phyloP scores from a whole-genome alignment of 1,284 basidiomycete species.

The Heterobasidion irregulare region DNA sequence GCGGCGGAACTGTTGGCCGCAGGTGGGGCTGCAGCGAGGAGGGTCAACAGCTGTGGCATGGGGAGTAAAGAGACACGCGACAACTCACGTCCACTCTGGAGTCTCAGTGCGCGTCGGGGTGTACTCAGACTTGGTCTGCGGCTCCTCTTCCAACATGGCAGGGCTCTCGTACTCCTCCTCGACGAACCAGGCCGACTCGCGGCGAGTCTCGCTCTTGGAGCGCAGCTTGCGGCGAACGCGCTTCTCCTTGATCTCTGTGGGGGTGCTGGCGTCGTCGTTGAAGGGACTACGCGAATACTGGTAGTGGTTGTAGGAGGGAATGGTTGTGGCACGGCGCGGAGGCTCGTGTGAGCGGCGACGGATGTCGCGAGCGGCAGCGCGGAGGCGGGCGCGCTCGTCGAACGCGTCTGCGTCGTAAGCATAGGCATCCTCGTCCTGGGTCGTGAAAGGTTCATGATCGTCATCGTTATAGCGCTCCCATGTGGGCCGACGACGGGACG shows the following conservation, averaged over 20 bases:
- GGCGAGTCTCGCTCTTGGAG: constrained; percentile 11
- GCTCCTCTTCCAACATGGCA: constrained; percentile 11
- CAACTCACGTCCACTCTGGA: constrained; percentile 25
- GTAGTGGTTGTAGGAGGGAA: constrained; percentile 14
- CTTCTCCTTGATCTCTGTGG: constrained; percentile 5
- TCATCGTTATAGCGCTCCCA: constrained; percentile 26
- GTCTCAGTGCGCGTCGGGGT: constrained; percentile 9
- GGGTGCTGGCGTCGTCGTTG: constrained; percentile 19
- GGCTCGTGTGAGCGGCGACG: constrained; percentile 9
- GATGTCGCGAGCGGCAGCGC: constrained; percentile 12
- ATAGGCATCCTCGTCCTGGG: constrained; percentile 1
- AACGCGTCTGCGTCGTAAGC: constrained; percentile 1
- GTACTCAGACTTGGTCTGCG: constrained; percentile 14
- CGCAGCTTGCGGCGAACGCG: constrained; percentile 8
- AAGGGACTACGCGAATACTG: constrained; percentile 25
- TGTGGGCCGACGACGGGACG: constrained; percentile 19
- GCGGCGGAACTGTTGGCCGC: constrained; percentile 38
- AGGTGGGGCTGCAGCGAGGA: constrained; percentile 37
- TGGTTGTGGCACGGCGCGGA: not conserved
- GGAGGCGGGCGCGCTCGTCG: constrained; percentile 9
- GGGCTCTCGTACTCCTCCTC: constrained; percentile 27
- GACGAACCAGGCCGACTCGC: constrained; percentile 14
- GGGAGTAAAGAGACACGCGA: not conserved
- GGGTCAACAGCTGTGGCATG: constrained; percentile 2
- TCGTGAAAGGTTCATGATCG: constrained; percentile 14